Evolutionary conservation across 805 yeast genomes (phyloP), one percentile per base, ranked within the genome.

Genomic region (Candida hungchunana): DNA sequence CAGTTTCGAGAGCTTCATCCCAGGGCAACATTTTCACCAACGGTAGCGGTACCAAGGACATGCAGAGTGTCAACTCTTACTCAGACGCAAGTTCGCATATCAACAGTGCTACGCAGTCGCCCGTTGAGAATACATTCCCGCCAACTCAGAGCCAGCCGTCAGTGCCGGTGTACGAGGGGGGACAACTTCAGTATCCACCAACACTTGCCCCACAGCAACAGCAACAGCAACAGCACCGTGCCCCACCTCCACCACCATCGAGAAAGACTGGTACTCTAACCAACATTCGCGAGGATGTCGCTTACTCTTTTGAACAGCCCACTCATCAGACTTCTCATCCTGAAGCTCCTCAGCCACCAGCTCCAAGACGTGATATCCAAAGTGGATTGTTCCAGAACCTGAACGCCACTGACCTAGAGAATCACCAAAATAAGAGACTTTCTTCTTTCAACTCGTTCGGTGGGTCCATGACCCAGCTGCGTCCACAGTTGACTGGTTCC

Each of bases 181-280:
- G 28, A 27, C 37, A 27, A 26, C 19, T 27, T 15, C 21, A 32
- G 18, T 26, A 29, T 15, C 47, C 44, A 63, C 68, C 10, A 75
- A 49, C 47, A 23, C 48, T 51, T 19, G 37, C 32, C 2, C 30
- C 47, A 43, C 37, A 46, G 44, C 36, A 39, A 16, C 55, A 46
- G 22, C 46, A 55, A 6, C 58, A 53, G 31, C 58, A 58, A 6
- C 58, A 53, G 31, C 58, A 59, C 25, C 62, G 62, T 26, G 69
- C 75, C 4, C 80, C 81, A 6, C 69, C 71, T 4, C 74, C 77
- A 24, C 82, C 80, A 14, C 80, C 79, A 25, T 63, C 79, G 2
- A 67, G 81, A 54, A 75, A 73, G 48, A 66, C 64, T 11, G 56
- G 56, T 8, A 40, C 43, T 26, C 33, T 51, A 22, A 40, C 45